Evolutionary conservation across 331 rosid species (phyloP).

Genomic region (Arachis monticola): DNA sequence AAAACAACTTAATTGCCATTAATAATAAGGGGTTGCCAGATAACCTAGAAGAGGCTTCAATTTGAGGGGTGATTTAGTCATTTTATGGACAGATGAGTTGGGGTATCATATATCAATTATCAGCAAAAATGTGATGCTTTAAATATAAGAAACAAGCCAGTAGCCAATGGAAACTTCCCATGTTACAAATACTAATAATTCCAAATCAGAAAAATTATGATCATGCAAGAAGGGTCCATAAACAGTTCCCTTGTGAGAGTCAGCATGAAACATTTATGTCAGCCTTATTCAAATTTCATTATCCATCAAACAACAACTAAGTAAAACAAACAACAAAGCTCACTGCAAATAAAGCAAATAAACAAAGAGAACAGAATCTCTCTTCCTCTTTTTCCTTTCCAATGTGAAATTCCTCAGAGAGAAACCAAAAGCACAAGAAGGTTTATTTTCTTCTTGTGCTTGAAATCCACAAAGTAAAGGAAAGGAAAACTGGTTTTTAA

Average conservation of each 20-base stretch:
- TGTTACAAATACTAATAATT: constrained; percentile 39
- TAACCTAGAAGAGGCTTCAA: constrained; percentile 27
- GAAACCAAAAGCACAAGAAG: constrained; percentile 42
- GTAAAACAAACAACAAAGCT: constrained; percentile 27
- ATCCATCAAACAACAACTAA: constrained; percentile 29
- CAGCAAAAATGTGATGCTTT: constrained; percentile 43
- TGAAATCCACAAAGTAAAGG: constrained; percentile 41
- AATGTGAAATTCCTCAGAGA: constrained; percentile 41
- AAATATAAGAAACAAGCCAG: constrained; percentile 32
- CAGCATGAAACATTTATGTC: constrained; percentile 50
- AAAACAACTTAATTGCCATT: constrained; percentile 29
- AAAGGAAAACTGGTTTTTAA: constrained; percentile 41
- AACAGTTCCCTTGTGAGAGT: constrained; percentile 40
- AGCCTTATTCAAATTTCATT: constrained; percentile 51
- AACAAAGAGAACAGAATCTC: constrained; percentile 49
- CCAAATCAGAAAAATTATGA: constrained; percentile 24
- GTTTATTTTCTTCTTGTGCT: constrained; percentile 47
- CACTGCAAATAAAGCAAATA: constrained; percentile 27
- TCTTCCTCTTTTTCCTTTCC: constrained; percentile 41
- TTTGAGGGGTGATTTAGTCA: constrained; percentile 47
- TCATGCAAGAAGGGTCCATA: constrained; percentile 37
- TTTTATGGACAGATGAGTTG: constrained; percentile 27
- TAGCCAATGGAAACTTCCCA: constrained; percentile 38
- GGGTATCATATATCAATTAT: constrained; percentile 48
- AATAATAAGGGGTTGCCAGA: constrained; percentile 6